Conservation (phyloP, 192 early-diverging fungal genomes). For the Backusella luteola region DNA sequence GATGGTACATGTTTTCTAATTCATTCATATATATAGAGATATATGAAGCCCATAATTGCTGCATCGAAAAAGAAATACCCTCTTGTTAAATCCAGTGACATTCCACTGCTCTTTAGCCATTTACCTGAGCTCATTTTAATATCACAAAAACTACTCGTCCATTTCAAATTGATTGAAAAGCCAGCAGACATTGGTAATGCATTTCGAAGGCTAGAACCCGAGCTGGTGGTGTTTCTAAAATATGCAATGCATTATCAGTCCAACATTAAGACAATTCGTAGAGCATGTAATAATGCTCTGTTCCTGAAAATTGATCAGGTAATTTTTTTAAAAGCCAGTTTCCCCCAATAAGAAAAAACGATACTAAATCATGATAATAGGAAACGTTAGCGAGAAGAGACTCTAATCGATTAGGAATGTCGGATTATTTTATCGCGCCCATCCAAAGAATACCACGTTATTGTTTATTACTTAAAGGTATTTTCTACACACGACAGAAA, state of each 20-base stretch:
- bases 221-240: constrained; percentile 30
- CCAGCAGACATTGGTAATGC: constrained; percentile 24
- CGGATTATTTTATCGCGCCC: constrained; percentile 72
- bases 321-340: neutral
- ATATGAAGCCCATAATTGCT: constrained; percentile 38
- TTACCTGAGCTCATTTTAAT: constrained; percentile 26
- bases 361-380: neutral
- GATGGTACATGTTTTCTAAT: neutral
- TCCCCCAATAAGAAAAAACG: neutral
- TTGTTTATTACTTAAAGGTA: constrained; percentile 61
- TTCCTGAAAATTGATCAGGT: constrained; percentile 30
- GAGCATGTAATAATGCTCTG: constrained; percentile 28
- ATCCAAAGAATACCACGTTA: constrained; percentile 77
- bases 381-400: constrained; percentile 43
- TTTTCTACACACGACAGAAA: neutral
- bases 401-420: constrained; percentile 56
- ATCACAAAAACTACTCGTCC: constrained; percentile 19
- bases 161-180: constrained; percentile 16
- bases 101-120: constrained; percentile 35
- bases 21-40: constrained; percentile 20
- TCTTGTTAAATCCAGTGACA: constrained; percentile 32
- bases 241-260: constrained; percentile 34
- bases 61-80: constrained; percentile 30
- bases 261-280: constrained; percentile 21
- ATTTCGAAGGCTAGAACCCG: constrained; percentile 18